Base-by-base conservation (phyloP, 1,139 yeast genomes). In the Hansenula sp. region DNA sequence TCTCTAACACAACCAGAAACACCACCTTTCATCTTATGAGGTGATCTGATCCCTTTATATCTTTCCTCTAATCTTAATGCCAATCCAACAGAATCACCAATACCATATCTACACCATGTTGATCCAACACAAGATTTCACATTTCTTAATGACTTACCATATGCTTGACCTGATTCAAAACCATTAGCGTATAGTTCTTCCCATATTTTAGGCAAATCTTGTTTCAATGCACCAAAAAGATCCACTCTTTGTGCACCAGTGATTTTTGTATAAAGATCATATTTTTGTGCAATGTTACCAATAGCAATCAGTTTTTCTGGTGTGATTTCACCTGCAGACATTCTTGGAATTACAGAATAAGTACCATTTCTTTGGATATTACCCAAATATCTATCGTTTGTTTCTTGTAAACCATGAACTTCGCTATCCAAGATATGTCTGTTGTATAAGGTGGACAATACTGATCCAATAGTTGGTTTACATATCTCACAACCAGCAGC, bases 61-160 rank as follows among this genome's bases (percentile, higher is more conserved):
- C 66, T 50, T 41, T 61, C 65, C 37, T 61, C 66, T 14, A 61
- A 47, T 36, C 64, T 52, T 20, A 61, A 49, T 3, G 66, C 66
- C 38, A 61, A 44, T 13, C 66, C 66, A 20, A 61, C 66, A 29
- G 63, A 58, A 43, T 61, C 66, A 27, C 65, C 66, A 39, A 61
- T 60, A 32, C 66, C 66, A 37, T 55, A 61, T 25, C 66, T 53
- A 42, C 66, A 61, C 66, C 66, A 61, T 1, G 66, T 61, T 3
- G 65, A 55, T 11, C 66, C 66, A 21, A 61, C 66, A 45, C 66
- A 61, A 1, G 65, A 61, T 45, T 61, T 61, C 38, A 61, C 66
- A 24, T 61, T 57, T 38, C 66, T 51, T 43, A 61, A 44, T 17
- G 61, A 53, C 45, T 61, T 61, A 36, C 66, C 66, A 42, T 61